These are phyloP conservation scores for Albizia julibrissin DNA, from an alignment of 306 rosid species.

Conservation along the genomic window DNA sequence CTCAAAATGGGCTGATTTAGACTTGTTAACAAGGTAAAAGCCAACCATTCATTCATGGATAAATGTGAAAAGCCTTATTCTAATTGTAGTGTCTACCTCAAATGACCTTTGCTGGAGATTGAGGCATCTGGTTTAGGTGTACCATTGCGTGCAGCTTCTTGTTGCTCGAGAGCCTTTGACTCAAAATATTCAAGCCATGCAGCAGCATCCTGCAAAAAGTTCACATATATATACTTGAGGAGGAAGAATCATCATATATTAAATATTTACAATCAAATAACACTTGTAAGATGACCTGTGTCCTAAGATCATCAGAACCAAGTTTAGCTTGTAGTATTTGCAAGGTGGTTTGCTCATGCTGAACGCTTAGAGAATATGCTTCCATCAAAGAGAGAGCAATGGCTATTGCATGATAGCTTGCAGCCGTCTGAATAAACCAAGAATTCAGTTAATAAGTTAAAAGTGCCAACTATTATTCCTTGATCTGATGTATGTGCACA, in stretches of 20 bases:
- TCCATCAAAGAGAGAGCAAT: conserved; percentile 99
- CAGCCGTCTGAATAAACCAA: conserved; percentile 78
- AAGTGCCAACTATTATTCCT: neutral
- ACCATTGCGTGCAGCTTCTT: conserved; percentile 97
- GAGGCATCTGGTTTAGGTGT: conserved; percentile 99
- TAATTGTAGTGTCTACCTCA: conserved; percentile 59
- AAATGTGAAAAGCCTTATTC: conserved; percentile 4
- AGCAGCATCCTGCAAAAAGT: conserved; percentile 81
- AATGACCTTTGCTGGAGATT: conserved; percentile 97
- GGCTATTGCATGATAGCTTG: conserved; percentile 99
- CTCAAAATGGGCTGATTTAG: conserved; percentile 9
- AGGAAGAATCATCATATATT: conserved; percentile 19
- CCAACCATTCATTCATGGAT: conserved; percentile 16
- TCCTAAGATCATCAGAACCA: conserved; percentile 92
- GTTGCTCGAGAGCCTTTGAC: conserved; percentile 98
- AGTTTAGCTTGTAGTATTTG: conserved; percentile 97
- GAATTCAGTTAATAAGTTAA: conserved; percentile 29
- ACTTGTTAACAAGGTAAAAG: neutral
- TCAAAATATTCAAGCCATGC: conserved; percentile 99
- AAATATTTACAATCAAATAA: conserved; percentile 10
- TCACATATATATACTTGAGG: conserved; percentile 17
- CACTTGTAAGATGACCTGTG: conserved; percentile 60
- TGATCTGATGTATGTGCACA: conserved; percentile 23
- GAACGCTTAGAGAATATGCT: conserved; percentile 93
- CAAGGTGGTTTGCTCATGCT: conserved; percentile 95